Conservation (phyloP, 2,329 filamentous ascomycete genomes). For the Decorospora gaudefroyi region DNA sequence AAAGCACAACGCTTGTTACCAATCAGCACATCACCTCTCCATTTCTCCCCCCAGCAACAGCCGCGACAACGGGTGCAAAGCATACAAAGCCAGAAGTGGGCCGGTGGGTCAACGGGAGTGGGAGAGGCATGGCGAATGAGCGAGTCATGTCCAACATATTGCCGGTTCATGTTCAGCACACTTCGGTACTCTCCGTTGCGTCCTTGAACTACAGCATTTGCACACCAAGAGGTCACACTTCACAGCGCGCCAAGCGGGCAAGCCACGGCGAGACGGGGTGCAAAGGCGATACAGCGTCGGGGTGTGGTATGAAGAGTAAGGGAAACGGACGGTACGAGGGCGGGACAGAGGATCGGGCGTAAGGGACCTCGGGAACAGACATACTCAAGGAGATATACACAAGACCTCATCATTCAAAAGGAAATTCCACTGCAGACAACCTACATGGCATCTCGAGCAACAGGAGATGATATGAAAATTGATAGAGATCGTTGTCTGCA, state of each 20-base stretch:
- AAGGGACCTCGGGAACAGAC: slow-evolving; percentile 51
- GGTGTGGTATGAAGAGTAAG: slow-evolving; percentile 27
- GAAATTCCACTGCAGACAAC: slow-evolving; percentile 17
- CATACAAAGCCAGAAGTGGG: slow-evolving; percentile 40
- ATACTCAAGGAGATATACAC: slow-evolving; percentile 48
- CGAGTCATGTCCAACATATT: slow-evolving; percentile 51
- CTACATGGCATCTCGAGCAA: slow-evolving; percentile 1
- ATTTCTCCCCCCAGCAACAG: slow-evolving; percentile 38
- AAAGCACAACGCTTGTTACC: slow-evolving; percentile 50
- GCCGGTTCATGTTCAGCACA: slow-evolving; percentile 47
- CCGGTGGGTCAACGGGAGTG: slow-evolving; percentile 36
- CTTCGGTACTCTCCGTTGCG: slow-evolving; percentile 31
- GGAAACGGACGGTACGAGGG: slow-evolving; percentile 47
- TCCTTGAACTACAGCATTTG: slow-evolving; percentile 28
- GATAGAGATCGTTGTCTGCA: slow-evolving; percentile 1
- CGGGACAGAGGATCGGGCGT: slow-evolving; percentile 47
- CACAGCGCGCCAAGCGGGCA: slow-evolving; percentile 41
- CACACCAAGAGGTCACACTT: slow-evolving; percentile 16
- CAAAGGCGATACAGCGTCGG: slow-evolving; percentile 30
- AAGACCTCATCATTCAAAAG: slow-evolving; percentile 33
- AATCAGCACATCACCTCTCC: slow-evolving; percentile 44
- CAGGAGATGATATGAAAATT: slow-evolving; percentile 2
- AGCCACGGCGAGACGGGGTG: slow-evolving; percentile 44
- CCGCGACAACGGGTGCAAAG: slow-evolving; percentile 43
- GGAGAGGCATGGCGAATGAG: slow-evolving; percentile 45